Base-by-base conservation (phyloP, 306 rosid species). In the Quillaja saponaria region DNA sequence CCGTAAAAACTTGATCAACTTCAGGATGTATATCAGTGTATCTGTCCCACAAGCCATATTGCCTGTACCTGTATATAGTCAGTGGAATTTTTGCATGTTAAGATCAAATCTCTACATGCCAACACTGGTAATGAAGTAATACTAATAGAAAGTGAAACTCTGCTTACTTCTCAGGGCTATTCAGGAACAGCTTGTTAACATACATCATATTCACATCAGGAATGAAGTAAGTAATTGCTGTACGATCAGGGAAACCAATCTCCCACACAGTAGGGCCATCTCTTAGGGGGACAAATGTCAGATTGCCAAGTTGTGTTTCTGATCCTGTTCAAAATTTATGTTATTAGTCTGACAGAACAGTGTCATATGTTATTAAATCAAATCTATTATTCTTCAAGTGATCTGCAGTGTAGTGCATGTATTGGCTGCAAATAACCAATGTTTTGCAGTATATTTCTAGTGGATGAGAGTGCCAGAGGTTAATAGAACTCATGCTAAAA, bases 1-100 rank as follows among this genome's bases (percentile, higher is more conserved):
- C 19, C 6, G 61, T 69, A 67, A 72, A 76, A 55, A 62, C 69
- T 57, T 62, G 81, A 38, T 80, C 79, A 12, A 17, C 8, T 72
- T 54, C 47, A 7, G 81, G 81, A 38, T 80, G 63, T 15, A 58
- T 2, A 37, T 80, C 85, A 16, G 64, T 64, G 57, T 76, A 80
- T 76, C 81, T 72, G 15, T 80, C 79, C 85, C 81, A 80, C 57
- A 68, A 46, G 49, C 84, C 84, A 66, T 80, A 71, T 34, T 80
- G 84, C 40, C 84, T 39, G 38, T 39, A 76, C 81, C 81, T 72
- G 61, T 11, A 19, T 51, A 10, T 14, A 78, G 10, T 39, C 17
- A 40, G 41, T 61, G 15, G 13, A 37, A 7, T 7, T 50, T 19
- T 31, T 13, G 9, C 6, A 40, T 28, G 44, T 1, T 12, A 2